Evolutionary conservation across 1,284 basidiomycete species (phyloP).

Genomic region (Hypsizygus ulmarius): DNA sequence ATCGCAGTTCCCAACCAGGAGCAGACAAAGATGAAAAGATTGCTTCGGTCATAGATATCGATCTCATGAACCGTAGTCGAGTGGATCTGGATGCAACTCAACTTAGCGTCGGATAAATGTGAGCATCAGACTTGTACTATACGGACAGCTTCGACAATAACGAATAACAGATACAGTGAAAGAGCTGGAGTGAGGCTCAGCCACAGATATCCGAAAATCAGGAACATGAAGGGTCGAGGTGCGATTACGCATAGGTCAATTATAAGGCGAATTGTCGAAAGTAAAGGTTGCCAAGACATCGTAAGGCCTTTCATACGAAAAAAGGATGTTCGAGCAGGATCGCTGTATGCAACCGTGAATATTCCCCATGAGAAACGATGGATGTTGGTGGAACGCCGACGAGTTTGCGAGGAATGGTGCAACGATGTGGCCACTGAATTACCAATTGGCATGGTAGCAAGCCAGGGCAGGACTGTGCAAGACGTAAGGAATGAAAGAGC

Average conservation of each 20-base stretch:
- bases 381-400: background rate
- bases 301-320: background rate
- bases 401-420: background rate
- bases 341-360: slow-evolving; percentile 11
- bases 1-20: slow-evolving; percentile 2
- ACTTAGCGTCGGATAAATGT: too few species aligned
- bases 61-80: background rate
- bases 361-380: slow-evolving; percentile 14
- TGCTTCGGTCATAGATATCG: background rate
- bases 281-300: background rate
- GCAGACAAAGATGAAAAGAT: background rate
- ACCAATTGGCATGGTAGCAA: too few species aligned
- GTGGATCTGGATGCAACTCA: background rate
- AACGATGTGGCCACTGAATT: background rate
- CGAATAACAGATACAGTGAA: slow-evolving; percentile 3
- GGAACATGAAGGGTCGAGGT: background rate
- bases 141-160: background rate
- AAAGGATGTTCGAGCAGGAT: background rate
- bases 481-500: too few species aligned
- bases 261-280: background rate
- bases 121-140: too few species aligned
- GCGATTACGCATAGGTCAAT: background rate
- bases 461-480: too few species aligned
- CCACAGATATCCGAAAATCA: slow-evolving; percentile 1
- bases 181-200: slow-evolving; percentile 4